Evolutionary conservation across 257 asterid genomes (phyloP), one percentile per base, ranked within the genome.

Genomic region (Primulina eburnea): DNA sequence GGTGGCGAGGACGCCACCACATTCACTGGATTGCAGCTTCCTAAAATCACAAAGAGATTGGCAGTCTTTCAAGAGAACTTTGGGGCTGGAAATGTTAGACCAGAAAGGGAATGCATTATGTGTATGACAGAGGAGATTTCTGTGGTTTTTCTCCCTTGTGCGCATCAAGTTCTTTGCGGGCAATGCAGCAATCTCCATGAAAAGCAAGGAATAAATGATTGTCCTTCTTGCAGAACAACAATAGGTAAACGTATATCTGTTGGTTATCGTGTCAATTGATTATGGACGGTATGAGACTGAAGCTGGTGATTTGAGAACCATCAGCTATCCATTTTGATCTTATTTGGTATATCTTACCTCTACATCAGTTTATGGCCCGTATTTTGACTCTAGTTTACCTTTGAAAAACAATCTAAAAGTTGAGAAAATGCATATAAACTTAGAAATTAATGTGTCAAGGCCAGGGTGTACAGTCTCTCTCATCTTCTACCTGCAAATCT

Each of bases 101-200:
- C 79, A 0, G 95, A 93, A 43, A 79, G 94, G 80, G 98, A 93
- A 66, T 93, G 98, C 4, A 86, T 90, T n/a, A 85, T 92, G 95
- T 92, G 97, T 62, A 72, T 92, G 96, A 70, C 82, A 0, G 93
- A 84, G 1, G 97, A 84, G 70, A 84, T 78, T 24, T 76, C 88
- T 0, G 92, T 92, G 72, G 87, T 90, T 35, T 92, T 92, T 78
- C 63, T 87, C 67, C 98, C 98, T 0, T 92, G 98, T 68, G 82
- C 90, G 1, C 98, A 92, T 75, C 95, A 87, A 82, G 88, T 90
- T 66, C 86, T 92, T 16, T 92, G 98, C 32, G 66, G 47, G 8
- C 43, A 76, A n/a, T 92, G 98, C 89, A 92, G 65, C 34, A 56
- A 6, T 6, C 83, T 63, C 59, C 86, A 80, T 67, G 79, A 80